Conservation (phyloP, 352 stramenopile genomes). For the Globisporangium lucens region DNA sequence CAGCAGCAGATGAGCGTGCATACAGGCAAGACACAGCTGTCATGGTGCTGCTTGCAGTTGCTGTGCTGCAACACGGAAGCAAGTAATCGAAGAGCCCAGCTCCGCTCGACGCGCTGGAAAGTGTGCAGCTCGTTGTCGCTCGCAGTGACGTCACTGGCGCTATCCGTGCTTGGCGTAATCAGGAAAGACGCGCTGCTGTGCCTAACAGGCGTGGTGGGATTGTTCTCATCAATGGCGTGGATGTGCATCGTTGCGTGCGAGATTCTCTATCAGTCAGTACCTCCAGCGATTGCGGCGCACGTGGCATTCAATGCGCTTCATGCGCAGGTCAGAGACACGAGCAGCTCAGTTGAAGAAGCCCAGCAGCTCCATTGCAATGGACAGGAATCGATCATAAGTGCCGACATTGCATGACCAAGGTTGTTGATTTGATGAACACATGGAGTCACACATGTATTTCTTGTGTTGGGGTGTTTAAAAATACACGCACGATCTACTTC, state of each 20-base stretch:
- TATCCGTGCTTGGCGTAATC: neutral
- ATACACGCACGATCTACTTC: slow-evolving; percentile 16
- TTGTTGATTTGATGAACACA: slow-evolving; percentile 10
- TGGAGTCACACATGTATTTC: slow-evolving; percentile 16
- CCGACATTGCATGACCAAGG: neutral
- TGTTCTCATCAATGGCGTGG: slow-evolving; percentile 7
- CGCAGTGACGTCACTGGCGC: neutral
- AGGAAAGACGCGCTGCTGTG: slow-evolving; percentile 5
- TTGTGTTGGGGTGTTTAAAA: slow-evolving; percentile 18
- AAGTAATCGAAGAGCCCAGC: neutral
- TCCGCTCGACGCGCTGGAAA: neutral
- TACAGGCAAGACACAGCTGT: neutral
- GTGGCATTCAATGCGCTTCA: slow-evolving; percentile 3
- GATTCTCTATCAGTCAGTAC: slow-evolving; percentile 2
- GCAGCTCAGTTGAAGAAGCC: neutral
- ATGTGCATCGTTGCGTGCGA: slow-evolving; percentile 14
- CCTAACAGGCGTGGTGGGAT: slow-evolving; percentile 1
- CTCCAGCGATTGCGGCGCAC: slow-evolving; percentile 7
- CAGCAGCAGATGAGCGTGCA: neutral
- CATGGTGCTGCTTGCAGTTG: neutral
- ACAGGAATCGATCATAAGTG: neutral
- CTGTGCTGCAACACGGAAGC: neutral
- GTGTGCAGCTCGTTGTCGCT: slow-evolving; percentile 9
- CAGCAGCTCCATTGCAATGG: neutral
- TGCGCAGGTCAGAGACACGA: neutral